Evolutionary conservation across 108 stramenopile genomes (phyloP), one percentile per base, ranked within the genome.

Genomic region (Epipyxis sp.): DNA sequence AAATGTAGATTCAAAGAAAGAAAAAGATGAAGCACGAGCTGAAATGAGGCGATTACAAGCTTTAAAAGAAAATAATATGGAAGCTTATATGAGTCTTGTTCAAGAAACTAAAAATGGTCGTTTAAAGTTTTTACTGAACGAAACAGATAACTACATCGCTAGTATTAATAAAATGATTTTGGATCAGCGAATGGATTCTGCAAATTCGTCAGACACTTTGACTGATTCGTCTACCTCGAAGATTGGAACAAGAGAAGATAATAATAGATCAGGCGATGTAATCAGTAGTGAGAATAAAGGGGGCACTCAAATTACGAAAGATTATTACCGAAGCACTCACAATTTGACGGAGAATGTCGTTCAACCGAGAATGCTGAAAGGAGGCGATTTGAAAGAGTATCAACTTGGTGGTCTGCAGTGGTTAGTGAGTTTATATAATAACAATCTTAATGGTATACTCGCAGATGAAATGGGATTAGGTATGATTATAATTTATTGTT

Each of bases 401-500:
- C 71, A 74, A 37, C 44, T 74, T 37, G 25, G 41, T 29, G 71
- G 71, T 13, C 25, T 74, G 25, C 71, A 74, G 34, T 74, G 71
- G 71, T 42, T 74, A 42, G 71, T 74, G 10, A 54, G 46, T 54
- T 42, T 74, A 3, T 74, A 74, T 37, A 74, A 74, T 42, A 74
- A 74, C 25, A 74, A 74, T 25, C 71, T 74, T 84, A 30, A 91
- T 88, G 42, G 78, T 35, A 93, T 98, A 72, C 77, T 98, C 40
- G 97, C 97, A 0, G 97, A 96, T 81, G 97, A 97, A 80, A 95
- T 97, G 94, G 97, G 94, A 41, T 81, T 92, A 41, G 93, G 95
- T 68, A 92, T 84, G 42, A 82, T 80, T 16, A 77, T 78, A 50
- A 13, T 50, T 20, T 50, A 6, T 50, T 50, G n/a, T n/a, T n/a